Evolutionary conservation across 768 basidiomycete genomes (phyloP).

Genomic region (Agrocybe pediades): DNA sequence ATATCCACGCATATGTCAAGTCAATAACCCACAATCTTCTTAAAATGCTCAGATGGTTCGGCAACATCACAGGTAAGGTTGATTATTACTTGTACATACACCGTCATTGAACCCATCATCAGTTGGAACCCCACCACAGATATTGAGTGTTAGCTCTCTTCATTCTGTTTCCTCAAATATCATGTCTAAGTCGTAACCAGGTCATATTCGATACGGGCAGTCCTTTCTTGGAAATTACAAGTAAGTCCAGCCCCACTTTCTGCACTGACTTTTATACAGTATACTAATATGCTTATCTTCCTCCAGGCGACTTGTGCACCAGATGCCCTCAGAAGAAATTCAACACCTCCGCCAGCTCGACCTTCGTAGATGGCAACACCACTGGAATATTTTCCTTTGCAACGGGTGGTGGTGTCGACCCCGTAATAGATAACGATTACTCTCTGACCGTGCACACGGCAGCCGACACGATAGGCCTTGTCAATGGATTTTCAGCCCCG

Average conservation of each 20-base stretch:
- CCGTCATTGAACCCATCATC: conserved; percentile 2
- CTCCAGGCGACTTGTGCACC: conserved; percentile 43
- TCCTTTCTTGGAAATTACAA: conserved; percentile 46
- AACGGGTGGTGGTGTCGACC: conserved; percentile 58
- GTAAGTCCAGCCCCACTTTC: conserved; percentile 26
- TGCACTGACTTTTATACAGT: background rate
- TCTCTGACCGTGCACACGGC: conserved; percentile 45
- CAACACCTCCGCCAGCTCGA: conserved; percentile 48
- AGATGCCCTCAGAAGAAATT: conserved; percentile 49
- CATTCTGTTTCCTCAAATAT: background rate
- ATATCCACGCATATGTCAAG: too few relatives aligned
- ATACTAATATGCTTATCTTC: background rate
- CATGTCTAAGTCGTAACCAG: conserved; percentile 20
- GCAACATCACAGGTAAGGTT: conserved; percentile 44
- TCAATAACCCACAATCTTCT: background rate
- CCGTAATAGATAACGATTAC: conserved; percentile 49
- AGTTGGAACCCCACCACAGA: conserved; percentile 59
- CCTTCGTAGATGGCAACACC: conserved; percentile 46
- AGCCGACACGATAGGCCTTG: conserved; percentile 48
- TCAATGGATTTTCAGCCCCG: conserved; percentile 39
- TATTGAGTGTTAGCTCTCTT: conserved; percentile 31
- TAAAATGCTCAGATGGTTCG: conserved; percentile 45
- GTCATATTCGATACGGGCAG: conserved; percentile 66
- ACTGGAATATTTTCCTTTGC: conserved; percentile 48
- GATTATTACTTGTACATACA: conserved; percentile 2